A percentile compares a stretch with the other conserved stretches of the same genome.
Evolutionary conservation across 73 alveolate genomes (phyloP).

Genomic region (Paramecium primaurelia): DNA sequence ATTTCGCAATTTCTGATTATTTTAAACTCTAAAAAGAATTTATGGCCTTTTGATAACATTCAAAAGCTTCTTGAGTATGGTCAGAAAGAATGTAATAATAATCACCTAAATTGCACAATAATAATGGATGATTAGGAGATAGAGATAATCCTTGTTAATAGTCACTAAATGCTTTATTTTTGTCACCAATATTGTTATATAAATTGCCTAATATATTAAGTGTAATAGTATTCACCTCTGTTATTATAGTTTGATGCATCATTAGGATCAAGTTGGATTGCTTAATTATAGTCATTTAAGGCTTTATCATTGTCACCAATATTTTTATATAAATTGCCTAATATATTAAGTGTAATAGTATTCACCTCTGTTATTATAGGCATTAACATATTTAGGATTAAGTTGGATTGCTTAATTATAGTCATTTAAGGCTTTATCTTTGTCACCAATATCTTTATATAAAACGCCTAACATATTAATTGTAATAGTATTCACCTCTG

Average conservation of each 20-base stretch:
- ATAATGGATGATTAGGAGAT: not conserved
- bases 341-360: too few species aligned
- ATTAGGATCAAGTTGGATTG: too few species aligned
- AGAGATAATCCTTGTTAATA: not conserved
- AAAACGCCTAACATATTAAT: not conserved
- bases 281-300: too few species aligned
- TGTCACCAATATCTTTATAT: too few species aligned
- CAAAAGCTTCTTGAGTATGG: not conserved
- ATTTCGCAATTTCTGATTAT: not conserved
- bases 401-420: not conserved
- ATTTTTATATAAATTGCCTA: too few species aligned
- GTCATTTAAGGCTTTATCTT: not conserved
- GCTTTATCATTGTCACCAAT: too few species aligned
- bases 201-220: not conserved
- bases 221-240: too few species aligned
- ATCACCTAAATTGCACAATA: not conserved
- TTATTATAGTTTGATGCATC: too few species aligned
- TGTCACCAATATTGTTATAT: not conserved
- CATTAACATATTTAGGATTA: not conserved
- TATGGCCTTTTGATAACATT: not conserved
- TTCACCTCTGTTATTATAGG: not conserved
- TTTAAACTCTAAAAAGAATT: too few species aligned
- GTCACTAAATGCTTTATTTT: not conserved
- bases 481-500: not conserved
- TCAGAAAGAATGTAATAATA: not conserved